Evolutionary conservation across 2,329 filamentous ascomycete genomes (phyloP).

Genomic region (Colletotrichum sp.): DNA sequence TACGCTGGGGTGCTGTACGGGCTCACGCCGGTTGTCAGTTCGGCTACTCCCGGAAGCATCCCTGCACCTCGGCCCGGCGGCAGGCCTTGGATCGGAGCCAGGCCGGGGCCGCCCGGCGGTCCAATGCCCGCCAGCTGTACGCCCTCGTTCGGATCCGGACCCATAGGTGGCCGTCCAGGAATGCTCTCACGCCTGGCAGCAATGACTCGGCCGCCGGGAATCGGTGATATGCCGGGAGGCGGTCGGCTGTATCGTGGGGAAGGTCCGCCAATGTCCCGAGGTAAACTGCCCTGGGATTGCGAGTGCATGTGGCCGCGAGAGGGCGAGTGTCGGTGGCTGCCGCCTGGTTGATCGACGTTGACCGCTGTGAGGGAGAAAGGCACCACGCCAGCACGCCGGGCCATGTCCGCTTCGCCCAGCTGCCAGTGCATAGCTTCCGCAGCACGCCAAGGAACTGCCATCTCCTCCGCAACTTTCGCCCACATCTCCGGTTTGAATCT

Average conservation of each 20-base stretch:
- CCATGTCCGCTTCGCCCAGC: slow-evolving; percentile 92
- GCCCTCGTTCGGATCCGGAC: slow-evolving; percentile 35
- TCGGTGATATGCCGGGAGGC: slow-evolving; percentile 33
- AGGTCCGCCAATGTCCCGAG: slow-evolving; percentile 46
- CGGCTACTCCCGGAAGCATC: slow-evolving; percentile 64
- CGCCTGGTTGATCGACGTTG: slow-evolving; percentile 43
- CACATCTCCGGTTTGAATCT: slow-evolving; percentile 99
- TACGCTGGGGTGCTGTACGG: slow-evolving; percentile 66
- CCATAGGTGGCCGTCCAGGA: slow-evolving; percentile 33
- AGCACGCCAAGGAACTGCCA: slow-evolving; percentile 93
- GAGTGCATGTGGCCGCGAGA: slow-evolving; percentile 40
- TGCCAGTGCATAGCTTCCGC: slow-evolving; percentile 99
- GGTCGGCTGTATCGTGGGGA: slow-evolving; percentile 49
- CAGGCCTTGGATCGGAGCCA: slow-evolving; percentile 59
- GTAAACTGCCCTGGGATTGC: slow-evolving; percentile 51
- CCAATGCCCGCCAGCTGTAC: slow-evolving; percentile 33
- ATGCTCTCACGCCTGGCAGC: slow-evolving; percentile 48
- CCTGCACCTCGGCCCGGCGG: slow-evolving; percentile 43
- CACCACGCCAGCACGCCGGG: slow-evolving; percentile 82
- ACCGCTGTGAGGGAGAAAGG: slow-evolving; percentile 76
- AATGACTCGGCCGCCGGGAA: slow-evolving; percentile 39
- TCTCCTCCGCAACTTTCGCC: slow-evolving; percentile 93
- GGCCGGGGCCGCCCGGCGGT: slow-evolving; percentile 41
- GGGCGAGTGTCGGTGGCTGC: slow-evolving; percentile 17
- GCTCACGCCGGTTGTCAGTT: slow-evolving; percentile 68